These are phyloP conservation scores for Smallanthus sonchifolius DNA, from an alignment of 129 eudicot species.

Conservation along the genomic window DNA sequence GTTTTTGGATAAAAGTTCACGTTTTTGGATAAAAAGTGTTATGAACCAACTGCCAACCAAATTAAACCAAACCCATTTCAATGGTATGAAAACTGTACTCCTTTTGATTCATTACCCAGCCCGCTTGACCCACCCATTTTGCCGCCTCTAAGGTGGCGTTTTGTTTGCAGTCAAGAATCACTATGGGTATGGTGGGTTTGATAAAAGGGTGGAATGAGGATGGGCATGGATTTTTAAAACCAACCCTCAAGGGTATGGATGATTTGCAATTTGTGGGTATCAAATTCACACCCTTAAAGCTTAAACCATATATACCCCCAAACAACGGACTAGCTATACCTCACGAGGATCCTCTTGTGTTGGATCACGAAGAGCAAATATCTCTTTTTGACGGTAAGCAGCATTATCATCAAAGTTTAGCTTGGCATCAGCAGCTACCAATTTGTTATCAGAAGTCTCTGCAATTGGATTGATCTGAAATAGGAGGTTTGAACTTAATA, in stretches of 20 bases:
- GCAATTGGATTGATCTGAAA: slow-evolving; percentile 93
- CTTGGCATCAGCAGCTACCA: slow-evolving; percentile 99
- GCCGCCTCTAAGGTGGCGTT: neutral
- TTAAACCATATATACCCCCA: neutral
- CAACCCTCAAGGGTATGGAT: neutral
- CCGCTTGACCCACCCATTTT: neutral
- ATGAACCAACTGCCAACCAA: neutral
- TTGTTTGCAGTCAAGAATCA: neutral
- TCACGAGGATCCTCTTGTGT: slow-evolving; percentile 99
- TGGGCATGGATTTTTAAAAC: neutral
- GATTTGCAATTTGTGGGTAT: neutral
- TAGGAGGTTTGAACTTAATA: slow-evolving; percentile 11
- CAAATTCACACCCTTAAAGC: neutral
- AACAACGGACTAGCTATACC: slow-evolving; percentile 41
- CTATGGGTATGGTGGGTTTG: neutral
- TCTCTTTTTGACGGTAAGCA: slow-evolving; percentile 90
- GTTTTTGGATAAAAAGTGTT: neutral
- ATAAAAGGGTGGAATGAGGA: neutral
- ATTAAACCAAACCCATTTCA: neutral
- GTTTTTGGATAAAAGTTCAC: neutral
- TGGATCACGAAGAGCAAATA: slow-evolving; percentile 90
- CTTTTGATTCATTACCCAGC: neutral
- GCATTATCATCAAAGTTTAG: slow-evolving; percentile 97
- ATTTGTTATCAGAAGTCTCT: slow-evolving; percentile 81
- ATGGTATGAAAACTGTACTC: neutral